A percentile compares a stretch with the other conserved stretches of the same genome.
phyloP scores from a whole-genome alignment of 345 rosid species.

The Turnera subulata region DNA sequence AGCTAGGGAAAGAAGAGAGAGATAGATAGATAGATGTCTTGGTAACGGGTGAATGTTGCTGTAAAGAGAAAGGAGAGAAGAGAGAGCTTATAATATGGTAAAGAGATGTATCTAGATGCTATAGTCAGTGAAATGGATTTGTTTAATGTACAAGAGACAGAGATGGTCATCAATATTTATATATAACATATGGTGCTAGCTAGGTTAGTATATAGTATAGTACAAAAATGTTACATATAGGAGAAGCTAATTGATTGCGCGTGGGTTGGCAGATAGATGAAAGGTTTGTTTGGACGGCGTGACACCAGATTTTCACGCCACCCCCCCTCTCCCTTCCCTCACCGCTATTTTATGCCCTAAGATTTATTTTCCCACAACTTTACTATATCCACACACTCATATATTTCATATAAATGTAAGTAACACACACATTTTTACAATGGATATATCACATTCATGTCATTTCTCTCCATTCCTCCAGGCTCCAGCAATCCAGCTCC shows the following conservation, averaged over 20 bases:
- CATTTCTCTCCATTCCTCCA: background rate
- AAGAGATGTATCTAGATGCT: background rate
- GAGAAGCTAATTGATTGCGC: conserved; percentile 67
- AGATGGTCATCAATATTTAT: conserved; percentile 9
- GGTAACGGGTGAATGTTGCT: conserved; percentile 16
- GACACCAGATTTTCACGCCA: conserved; percentile 61
- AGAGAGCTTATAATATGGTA: conserved; percentile 11
- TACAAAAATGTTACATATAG: conserved; percentile 10
- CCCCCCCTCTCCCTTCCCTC: conserved; percentile 36
- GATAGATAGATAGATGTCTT: conserved; percentile 3
- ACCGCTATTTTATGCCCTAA: conserved; percentile 56
- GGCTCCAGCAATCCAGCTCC: conserved; percentile 46
- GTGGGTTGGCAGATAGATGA: conserved; percentile 65
- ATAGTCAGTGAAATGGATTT: background rate
- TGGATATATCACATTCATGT: background rate
- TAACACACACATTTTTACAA: background rate
- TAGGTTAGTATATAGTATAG: background rate
- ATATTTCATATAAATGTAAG: background rate
- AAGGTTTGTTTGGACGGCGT: conserved; percentile 95
- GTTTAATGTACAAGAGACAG: background rate
- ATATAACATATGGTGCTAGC: conserved; percentile 16
- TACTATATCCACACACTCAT: background rate
- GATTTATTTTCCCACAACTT: conserved; percentile 21
- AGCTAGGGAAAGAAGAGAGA: conserved; percentile 3
- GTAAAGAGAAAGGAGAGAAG: conserved; percentile 2